These are phyloP conservation scores for Calendula officinalis DNA, from an alignment of 129 eudicot genomes.

Conservation along the genomic window DNA sequence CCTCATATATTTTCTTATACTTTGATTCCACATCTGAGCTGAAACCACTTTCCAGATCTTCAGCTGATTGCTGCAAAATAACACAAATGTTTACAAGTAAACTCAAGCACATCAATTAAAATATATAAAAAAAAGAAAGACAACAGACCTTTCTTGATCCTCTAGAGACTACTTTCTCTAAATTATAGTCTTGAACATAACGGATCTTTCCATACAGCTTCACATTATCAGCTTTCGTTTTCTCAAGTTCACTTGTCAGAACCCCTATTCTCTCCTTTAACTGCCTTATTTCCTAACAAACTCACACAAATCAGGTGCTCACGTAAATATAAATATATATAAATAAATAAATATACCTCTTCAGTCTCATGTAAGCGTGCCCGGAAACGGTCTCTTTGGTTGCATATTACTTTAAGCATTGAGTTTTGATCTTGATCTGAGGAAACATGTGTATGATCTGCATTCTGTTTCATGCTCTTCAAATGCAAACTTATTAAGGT, in stretches of 20 bases:
- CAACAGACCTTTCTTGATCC: conserved; percentile 78
- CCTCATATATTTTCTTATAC: conserved; percentile 97
- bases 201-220: conserved; percentile 97
- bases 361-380: conserved; percentile 94
- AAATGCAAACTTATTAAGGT: conserved; percentile 6
- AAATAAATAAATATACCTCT: conserved; percentile 54
- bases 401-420: conserved; percentile 98
- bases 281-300: conserved; percentile 78
- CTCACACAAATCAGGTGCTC: conserved; percentile 10
- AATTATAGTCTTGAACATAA: conserved; percentile 86
- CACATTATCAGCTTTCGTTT: conserved; percentile 90
- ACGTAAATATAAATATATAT: neutral
- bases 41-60: conserved; percentile 94
- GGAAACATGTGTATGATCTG: conserved; percentile 65
- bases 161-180: conserved; percentile 91
- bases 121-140: neutral
- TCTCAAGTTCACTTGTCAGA: conserved; percentile 82
- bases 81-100: neutral
- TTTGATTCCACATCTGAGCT: conserved; percentile 96
- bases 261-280: conserved; percentile 84
- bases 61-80: conserved; percentile 58
- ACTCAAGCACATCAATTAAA: conserved; percentile 1
- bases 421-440: conserved; percentile 94
- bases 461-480: conserved; percentile 46
- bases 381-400: conserved; percentile 93